Base-by-base conservation (phyloP, 208 protist genomes). In the Vickermania ingenoplastis region DNA sequence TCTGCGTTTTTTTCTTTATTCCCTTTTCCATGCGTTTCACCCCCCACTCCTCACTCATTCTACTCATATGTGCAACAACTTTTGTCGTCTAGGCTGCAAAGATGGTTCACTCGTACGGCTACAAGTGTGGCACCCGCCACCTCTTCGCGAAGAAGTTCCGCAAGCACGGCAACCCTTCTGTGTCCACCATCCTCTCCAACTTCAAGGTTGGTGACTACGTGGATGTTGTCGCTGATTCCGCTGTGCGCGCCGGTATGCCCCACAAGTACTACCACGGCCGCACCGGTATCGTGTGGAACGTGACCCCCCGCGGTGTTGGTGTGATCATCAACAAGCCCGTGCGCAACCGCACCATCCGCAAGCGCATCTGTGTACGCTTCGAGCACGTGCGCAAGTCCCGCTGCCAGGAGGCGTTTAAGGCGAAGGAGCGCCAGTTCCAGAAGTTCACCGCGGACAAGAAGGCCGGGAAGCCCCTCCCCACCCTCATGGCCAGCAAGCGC, bases 251-350 rank as follows among this genome's bases (percentile, higher is more conserved):
- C 54, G 98, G 98, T 80, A 99, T 99, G 98, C 98, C 99, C 56
- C 92, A 99, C 94, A 99, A 99, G 87, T 98, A 97, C 90, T 99
- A 99, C 96, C 98, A 99, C 80, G 99, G 99, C 63, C 97, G 95
- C 76, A 99, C 99, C 59, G 99, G 99, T 64, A 83, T 90, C 61
- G 96, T 99, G 27, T 99, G 97, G 97, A 99, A 99, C 86, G 94
- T 99, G 31, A 98, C 97, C 53, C 92, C 89, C 61, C 91, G 96
- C 61, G 97, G 97, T 53, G 81, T 99, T 49, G 99, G 99, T 84
- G 97, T 99, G 31, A 94, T 99, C 69, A 71, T 99, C 61, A 99
- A 99, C 96, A 99, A 99, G 92, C 89, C 74, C 51, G 94, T 99
- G 71, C 71, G 96, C 62, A 91, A 94, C 63, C 91, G 97, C 72